These are phyloP conservation scores for Quercus variabilis DNA, from an alignment of 306 rosid genomes.

Conservation along the genomic window DNA sequence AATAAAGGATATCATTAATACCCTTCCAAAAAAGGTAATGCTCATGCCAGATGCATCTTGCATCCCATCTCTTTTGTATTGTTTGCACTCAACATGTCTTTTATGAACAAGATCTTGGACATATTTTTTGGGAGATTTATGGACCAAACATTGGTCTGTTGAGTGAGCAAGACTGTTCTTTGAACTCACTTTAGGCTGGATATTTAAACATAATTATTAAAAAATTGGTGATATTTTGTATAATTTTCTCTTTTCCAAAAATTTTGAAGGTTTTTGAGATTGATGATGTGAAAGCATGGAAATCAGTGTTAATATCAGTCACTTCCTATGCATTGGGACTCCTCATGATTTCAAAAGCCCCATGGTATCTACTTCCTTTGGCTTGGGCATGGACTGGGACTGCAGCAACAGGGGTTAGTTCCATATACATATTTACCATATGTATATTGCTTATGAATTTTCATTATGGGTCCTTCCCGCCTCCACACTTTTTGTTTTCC, in stretches of 20 bases:
- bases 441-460: neutral
- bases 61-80: slow-evolving; percentile 2
- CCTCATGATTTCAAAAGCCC: slow-evolving; percentile 78
- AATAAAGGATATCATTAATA: slow-evolving; percentile 62
- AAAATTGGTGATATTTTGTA: neutral
- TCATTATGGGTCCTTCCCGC: neutral
- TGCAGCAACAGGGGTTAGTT: slow-evolving; percentile 93
- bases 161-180: neutral
- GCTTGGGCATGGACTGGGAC: slow-evolving; percentile 99
- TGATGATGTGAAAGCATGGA: slow-evolving; percentile 78
- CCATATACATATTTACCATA: slow-evolving; percentile 13
- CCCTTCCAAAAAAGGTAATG: slow-evolving; percentile 85
- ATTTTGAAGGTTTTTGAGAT: slow-evolving; percentile 75
- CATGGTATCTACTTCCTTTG: slow-evolving; percentile 95
- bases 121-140: slow-evolving; percentile 3
- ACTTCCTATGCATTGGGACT: slow-evolving; percentile 88
- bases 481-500: neutral
- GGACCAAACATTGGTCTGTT: neutral
- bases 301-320: slow-evolving; percentile 70
- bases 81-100: neutral
- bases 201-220: neutral
- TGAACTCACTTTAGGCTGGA: neutral
- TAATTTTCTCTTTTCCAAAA: slow-evolving; percentile 7
- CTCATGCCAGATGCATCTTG: neutral
- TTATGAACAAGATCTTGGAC: neutral